Percentiles rank a stretch among this genome's conserved stretches.
Evolutionary conservation across 257 asterid species (phyloP).

Genomic region (Osmanthus fragrans): DNA sequence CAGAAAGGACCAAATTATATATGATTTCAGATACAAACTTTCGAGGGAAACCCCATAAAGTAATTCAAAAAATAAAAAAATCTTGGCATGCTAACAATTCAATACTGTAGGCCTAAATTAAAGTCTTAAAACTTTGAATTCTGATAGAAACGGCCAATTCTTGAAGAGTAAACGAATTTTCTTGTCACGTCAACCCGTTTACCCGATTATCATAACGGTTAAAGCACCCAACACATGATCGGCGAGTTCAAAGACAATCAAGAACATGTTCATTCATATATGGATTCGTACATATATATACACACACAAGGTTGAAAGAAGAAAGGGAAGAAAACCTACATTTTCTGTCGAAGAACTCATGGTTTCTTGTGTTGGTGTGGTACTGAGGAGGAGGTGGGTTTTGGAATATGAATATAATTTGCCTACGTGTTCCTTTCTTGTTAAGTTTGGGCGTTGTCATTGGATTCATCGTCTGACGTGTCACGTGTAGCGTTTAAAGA

Average conservation of each 20-base stretch:
- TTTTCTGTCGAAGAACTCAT: background rate
- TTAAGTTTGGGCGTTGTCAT: too few relatives aligned
- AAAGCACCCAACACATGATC: background rate
- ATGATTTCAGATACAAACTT: background rate
- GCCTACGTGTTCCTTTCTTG: too few relatives aligned
- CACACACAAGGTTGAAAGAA: too few relatives aligned
- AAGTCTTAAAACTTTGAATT: background rate
- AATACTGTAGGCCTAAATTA: too few relatives aligned
- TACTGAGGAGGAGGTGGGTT: too few relatives aligned
- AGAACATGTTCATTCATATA: background rate
- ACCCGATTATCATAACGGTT: too few relatives aligned
- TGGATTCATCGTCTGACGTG: too few relatives aligned
- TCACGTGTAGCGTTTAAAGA: too few relatives aligned
- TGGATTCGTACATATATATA: too few relatives aligned
- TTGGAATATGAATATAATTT: too few relatives aligned
- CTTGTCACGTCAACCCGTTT: background rate
- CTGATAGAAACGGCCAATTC: background rate
- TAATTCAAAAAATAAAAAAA: too few relatives aligned
- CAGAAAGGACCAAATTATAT: background rate
- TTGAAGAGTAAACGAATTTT: background rate
- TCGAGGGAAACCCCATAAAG: background rate
- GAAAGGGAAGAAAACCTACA: background rate
- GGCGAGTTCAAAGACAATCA: background rate
- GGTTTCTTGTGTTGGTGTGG: background rate
- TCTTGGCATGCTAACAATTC: background rate